Evolutionary conservation across 2,329 filamentous ascomycete species (phyloP).

Genomic region (Boeremia lycopersici): DNA sequence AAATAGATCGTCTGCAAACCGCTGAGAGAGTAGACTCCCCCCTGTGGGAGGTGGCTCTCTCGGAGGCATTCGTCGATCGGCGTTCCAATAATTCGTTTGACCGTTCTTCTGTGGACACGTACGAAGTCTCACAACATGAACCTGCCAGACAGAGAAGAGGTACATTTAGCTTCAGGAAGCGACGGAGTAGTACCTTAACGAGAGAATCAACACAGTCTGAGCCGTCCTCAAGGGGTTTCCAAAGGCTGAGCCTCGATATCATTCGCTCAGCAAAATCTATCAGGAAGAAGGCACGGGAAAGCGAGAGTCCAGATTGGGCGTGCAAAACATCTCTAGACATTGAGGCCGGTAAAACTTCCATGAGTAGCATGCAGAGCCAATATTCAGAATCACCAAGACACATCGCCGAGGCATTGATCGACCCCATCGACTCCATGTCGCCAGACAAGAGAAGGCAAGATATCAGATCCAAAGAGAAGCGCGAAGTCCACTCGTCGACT

Average conservation of each 20-base stretch:
- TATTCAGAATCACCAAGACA: not conserved
- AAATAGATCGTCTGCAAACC: not conserved
- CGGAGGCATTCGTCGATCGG: not conserved
- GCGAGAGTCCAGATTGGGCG: constrained; percentile 8
- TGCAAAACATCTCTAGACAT: constrained; percentile 5
- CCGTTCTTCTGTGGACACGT: not conserved
- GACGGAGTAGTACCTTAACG: not conserved
- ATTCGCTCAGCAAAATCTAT: not conserved
- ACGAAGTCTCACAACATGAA: not conserved
- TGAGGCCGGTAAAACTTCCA: not conserved
- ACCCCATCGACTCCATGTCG: not conserved
- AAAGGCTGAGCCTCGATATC: not conserved
- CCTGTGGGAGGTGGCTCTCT: too few species aligned
- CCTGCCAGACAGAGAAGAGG: not conserved
- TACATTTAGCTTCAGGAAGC: not conserved
- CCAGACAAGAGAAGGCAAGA: not conserved
- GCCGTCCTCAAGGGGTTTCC: not conserved
- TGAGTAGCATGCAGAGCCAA: not conserved
- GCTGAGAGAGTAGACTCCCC: too few species aligned
- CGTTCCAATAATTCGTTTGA: not conserved
- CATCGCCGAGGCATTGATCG: not conserved
- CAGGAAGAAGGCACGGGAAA: not conserved
- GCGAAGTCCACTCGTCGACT: not conserved
- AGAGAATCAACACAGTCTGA: not conserved
- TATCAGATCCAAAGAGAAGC: not conserved